Evolutionary conservation across 192 early-diverging fungal species (phyloP).

Genomic region (Rhizophlyctis rosea): DNA sequence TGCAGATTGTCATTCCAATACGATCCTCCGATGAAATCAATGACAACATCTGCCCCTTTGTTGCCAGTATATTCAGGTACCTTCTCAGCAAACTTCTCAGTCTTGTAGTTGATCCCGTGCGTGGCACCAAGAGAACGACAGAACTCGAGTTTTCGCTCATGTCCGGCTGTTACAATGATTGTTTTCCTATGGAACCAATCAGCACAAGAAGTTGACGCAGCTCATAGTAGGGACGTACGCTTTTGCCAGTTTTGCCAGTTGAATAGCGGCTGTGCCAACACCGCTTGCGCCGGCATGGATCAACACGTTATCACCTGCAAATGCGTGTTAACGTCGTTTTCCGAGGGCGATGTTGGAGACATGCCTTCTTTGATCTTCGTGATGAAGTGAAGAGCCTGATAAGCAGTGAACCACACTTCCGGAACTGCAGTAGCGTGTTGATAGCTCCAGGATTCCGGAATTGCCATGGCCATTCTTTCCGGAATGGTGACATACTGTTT

Average conservation of each 20-base stretch:
- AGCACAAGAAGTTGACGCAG: not conserved
- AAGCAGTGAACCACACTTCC: constrained; percentile 79
- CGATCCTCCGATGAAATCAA: constrained; percentile 75
- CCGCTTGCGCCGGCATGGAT: constrained; percentile 89
- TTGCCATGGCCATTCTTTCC: constrained; percentile 53
- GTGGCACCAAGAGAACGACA: constrained; percentile 73
- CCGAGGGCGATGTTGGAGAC: too few species aligned
- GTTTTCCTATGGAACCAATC: constrained; percentile 20
- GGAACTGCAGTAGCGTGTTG: constrained; percentile 78
- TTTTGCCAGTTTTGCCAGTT: constrained; percentile 69
- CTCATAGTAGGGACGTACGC: constrained; percentile 20
- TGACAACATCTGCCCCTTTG: constrained; percentile 74
- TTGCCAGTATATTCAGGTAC: constrained; percentile 47
- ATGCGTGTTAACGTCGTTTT: constrained; percentile 53
- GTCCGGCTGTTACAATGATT: constrained; percentile 83
- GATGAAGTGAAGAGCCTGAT: constrained; percentile 75
- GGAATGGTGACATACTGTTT: constrained; percentile 53
- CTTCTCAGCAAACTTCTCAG: constrained; percentile 59
- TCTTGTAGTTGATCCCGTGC: constrained; percentile 76
- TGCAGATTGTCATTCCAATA: constrained; percentile 44
- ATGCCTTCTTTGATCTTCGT: constrained; percentile 67
- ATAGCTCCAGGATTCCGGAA: constrained; percentile 64
- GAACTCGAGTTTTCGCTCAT: constrained; percentile 67
- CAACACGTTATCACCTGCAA: constrained; percentile 68
- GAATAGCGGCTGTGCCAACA: constrained; percentile 83